Percentiles rank a stretch among this genome's conserved stretches.
These are phyloP conservation scores for Uromyces viciae-fabae DNA, from an alignment of 1,284 basidiomycete species.

Conservation along the genomic window DNA sequence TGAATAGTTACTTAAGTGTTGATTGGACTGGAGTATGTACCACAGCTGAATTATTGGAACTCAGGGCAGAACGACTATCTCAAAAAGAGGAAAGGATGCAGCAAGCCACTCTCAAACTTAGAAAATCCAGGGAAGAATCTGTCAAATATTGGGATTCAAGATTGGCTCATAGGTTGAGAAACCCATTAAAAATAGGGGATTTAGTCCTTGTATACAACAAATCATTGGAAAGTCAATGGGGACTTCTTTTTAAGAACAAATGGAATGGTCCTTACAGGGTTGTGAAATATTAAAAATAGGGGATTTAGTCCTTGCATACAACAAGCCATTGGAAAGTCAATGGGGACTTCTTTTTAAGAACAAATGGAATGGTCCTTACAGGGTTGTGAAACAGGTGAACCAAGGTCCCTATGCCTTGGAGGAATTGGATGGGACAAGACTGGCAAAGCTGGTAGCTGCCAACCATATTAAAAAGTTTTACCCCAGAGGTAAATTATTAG, in stretches of 20 bases:
- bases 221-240: constrained; percentile 24
- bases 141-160: constrained; percentile 25
- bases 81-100: constrained; percentile 4
- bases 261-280: constrained; percentile 30
- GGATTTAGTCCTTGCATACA: constrained; percentile 4
- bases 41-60: background rate
- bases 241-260: constrained; percentile 22
- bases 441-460: background rate
- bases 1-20: background rate
- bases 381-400: background rate
- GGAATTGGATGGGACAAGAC: constrained; percentile 1
- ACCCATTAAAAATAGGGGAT: constrained; percentile 10
- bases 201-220: constrained; percentile 24
- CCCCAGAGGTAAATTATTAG: no score
- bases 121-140: background rate
- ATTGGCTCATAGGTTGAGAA: background rate
- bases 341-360: constrained; percentile 30
- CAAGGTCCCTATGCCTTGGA: background rate
- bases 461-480: no score
- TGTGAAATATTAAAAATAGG: background rate
- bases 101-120: background rate
- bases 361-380: constrained; percentile 30
- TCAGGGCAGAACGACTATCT: background rate
- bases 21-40: background rate
- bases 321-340: constrained; percentile 18